Percentiles rank a stretch among this genome's conserved stretches.
These are phyloP conservation scores for Malus orientalis DNA, from an alignment of 306 rosid species.

Conservation along the genomic window DNA sequence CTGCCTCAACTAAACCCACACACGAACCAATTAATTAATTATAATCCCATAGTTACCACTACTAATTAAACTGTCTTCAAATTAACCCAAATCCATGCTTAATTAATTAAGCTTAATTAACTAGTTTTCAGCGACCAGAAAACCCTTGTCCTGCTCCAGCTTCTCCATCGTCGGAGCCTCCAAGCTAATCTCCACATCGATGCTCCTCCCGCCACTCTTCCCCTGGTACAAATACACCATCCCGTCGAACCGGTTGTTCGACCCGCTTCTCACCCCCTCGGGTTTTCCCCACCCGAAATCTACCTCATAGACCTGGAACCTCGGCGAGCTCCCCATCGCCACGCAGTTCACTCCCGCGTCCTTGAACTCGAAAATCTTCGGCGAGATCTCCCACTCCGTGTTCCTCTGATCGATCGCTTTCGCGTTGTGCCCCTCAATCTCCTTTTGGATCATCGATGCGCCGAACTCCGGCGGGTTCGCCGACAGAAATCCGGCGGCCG, in stretches of 20 bases:
- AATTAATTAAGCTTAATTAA: not conserved
- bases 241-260: constrained; percentile 83
- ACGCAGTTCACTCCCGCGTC: constrained; percentile 96
- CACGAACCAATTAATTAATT: no score
- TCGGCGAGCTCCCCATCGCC: constrained; percentile 92
- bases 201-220: constrained; percentile 84
- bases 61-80: not conserved
- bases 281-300: constrained; percentile 92
- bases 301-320: constrained; percentile 86
- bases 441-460: constrained; percentile 55
- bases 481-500: constrained; percentile 47
- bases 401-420: constrained; percentile 54
- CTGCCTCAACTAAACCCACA: not conserved
- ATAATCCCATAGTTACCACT: no score
- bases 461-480: constrained; percentile 60
- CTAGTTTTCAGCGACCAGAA: constrained; percentile 21
- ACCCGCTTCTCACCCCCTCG: constrained; percentile 80
- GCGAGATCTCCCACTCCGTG: constrained; percentile 83
- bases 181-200: constrained; percentile 81
- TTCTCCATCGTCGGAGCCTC: constrained; percentile 60
- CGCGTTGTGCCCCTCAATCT: constrained; percentile 52
- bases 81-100: not conserved
- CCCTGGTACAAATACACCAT: constrained; percentile 87
- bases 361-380: constrained; percentile 76
- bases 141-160: constrained; percentile 66